Conservation (phyloP, 352 stramenopile genomes). For the Nothophytophthora sp. region DNA sequence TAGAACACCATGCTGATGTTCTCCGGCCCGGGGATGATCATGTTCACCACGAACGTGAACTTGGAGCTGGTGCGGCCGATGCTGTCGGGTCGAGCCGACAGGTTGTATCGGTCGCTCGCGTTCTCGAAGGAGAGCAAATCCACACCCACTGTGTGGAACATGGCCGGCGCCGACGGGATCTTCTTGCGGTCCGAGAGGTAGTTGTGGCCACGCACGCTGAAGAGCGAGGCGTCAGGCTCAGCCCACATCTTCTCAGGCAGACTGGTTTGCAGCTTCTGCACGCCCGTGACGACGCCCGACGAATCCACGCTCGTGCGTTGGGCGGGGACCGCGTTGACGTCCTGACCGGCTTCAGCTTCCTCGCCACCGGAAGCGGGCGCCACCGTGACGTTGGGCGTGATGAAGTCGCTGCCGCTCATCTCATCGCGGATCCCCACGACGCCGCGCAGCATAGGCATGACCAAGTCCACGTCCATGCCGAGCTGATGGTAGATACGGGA, state of each 20-base stretch:
- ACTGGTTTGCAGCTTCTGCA: constrained; percentile 69
- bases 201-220: constrained; percentile 85
- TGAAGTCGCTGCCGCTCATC: constrained; percentile 82
- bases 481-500: constrained; percentile 86
- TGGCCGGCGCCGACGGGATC: constrained; percentile 58
- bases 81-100: constrained; percentile 68
- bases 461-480: constrained; percentile 88
- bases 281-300: constrained; percentile 58
- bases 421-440: constrained; percentile 87
- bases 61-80: constrained; percentile 71
- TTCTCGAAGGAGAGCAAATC: constrained; percentile 83
- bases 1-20: constrained; percentile 88
- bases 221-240: constrained; percentile 79
- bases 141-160: constrained; percentile 83
- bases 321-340: constrained; percentile 15
- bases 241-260: constrained; percentile 85
- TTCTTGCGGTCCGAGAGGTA: constrained; percentile 93
- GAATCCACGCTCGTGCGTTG: constrained; percentile 59
- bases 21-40: constrained; percentile 83
- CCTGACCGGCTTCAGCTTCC: constrained; percentile 10
- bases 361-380: constrained; percentile 12
- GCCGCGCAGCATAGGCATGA: constrained; percentile 84
- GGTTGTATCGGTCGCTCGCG: constrained; percentile 70
- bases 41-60: constrained; percentile 91
- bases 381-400: constrained; percentile 85